Base-by-base conservation (phyloP, 306 rosid species). In the Styphnolobium japonicum region DNA sequence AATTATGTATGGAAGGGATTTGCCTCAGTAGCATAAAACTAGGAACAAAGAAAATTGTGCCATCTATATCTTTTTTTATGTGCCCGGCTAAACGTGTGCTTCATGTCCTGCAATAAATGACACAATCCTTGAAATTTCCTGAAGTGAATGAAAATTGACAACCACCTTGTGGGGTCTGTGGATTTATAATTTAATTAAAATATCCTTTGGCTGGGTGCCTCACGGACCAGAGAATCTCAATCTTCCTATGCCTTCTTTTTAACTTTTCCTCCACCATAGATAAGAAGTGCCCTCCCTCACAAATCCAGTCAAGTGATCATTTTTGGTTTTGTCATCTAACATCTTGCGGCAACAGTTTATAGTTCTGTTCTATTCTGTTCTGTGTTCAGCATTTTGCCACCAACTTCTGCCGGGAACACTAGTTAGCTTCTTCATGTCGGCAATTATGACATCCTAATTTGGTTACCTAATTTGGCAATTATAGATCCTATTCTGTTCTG, bases 171-270 rank as follows among this genome's bases (percentile, higher is more conserved):
- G 83, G 89, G 78, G 83, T 79, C 89, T 75, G 69, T 34, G 11
- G 23, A 66, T 21, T 72, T 49, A 10, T 55, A 62, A 63, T 62
- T 23, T 64, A 71, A 22, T 71, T 1, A 27, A 43, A 63, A 73
- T n/a, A 33, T 66, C 60, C 21, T 73, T 45, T 16, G 37, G 48
- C 71, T 71, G 71, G 71, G 68, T 40, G 40, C 73, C 73, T 85
- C 93, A 85, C 86, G 81, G 89, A 63, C 83, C 70, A 73, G 55
- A 84, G 89, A 92, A 87, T 88, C 93, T 82, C 61, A 67, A 83
- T 87, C 84, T 69, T 71, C 84, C 81, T n/a, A 80, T 80, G 86
- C 86, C 75, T 69, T 53, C 76, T 60, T 77, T 45, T 82, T 14
- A 79, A 83, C 86, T 80, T 87, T 67, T 71, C 71, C 88, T 75